These are phyloP conservation scores for Curvularia lunata DNA, from an alignment of 2,329 filamentous ascomycete genomes.

Conservation along the genomic window DNA sequence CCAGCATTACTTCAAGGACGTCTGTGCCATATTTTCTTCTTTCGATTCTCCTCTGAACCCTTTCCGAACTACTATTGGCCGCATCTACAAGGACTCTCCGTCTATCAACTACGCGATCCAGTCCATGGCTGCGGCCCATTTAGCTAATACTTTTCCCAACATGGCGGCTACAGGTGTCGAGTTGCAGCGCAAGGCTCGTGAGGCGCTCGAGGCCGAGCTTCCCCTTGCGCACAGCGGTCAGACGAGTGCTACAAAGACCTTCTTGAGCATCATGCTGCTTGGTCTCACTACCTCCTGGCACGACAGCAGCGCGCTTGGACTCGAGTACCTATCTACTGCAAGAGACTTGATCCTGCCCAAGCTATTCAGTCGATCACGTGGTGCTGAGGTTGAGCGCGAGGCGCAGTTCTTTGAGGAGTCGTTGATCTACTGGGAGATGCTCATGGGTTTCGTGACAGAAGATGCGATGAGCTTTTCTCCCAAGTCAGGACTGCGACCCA, in stretches of 20 bases:
- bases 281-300: constrained; percentile 68
- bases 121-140: constrained; percentile 68
- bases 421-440: constrained; percentile 66
- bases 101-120: constrained; percentile 67
- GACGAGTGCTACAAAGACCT: constrained; percentile 56
- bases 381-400: constrained; percentile 43
- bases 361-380: constrained; percentile 45
- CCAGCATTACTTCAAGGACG: constrained; percentile 69
- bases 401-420: constrained; percentile 63
- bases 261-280: constrained; percentile 65
- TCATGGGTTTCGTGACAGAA: constrained; percentile 61
- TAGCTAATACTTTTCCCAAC: constrained; percentile 63
- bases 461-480: constrained; percentile 47
- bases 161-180: constrained; percentile 59
- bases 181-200: constrained; percentile 60
- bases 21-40: constrained; percentile 67
- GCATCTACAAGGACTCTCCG: constrained; percentile 63
- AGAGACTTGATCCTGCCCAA: constrained; percentile 54
- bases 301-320: constrained; percentile 61
- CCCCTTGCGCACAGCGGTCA: constrained; percentile 52
- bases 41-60: constrained; percentile 69
- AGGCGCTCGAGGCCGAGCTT: constrained; percentile 58
- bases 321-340: constrained; percentile 59
- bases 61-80: constrained; percentile 64
- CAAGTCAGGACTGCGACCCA: constrained; percentile 33